Base-by-base conservation (phyloP, 2,329 filamentous ascomycete species). In the Monosporascus sp. region DNA sequence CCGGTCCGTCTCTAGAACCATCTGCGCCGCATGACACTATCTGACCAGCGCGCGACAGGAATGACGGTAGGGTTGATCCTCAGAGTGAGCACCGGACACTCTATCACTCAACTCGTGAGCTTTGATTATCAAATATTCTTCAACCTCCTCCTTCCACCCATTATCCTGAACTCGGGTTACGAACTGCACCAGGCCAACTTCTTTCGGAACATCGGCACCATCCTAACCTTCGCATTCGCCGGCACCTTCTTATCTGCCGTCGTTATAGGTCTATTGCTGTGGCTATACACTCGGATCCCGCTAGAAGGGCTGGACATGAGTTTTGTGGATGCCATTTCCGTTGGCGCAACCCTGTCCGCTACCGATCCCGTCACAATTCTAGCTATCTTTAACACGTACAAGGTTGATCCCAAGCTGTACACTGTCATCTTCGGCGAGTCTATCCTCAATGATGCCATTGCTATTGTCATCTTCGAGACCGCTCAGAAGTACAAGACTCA, bases 121-220 rank as follows among this genome's bases (percentile, higher is more conserved):
- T 99, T 99, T 78, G 89, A 97, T 75, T 97, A 97, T 70, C 92
- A 97, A 68, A 96, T 97, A 78, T 99, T 99, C 79, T 99, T 99
- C 80, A 99, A 99, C 72, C 83, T 99, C 46, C 83, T 99, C 14
- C 88, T 99, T n/a, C 94, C 94, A 38, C 94, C 94, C 52, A 99
- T 99, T 68, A 99, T 99, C 68, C 81, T 99, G 27, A 93, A 92
- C 17, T 97, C 93, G 17, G 94, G 94, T 51, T 99, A 97, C 74
- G 94, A 99, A 72, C 74, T 99, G 56, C 94, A 99, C 70, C 94
- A 99, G 74, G 92, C 90, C 62, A 99, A 99, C 75, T 99, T 99
- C 80, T 99, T 99, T 74, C 88, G 93, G 60, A 96, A 99, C 66
- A 96, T 97, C 56, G 93, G 94, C 57, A 95, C 90, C 6, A 99